phyloP scores from a whole-genome alignment of 2,329 filamentous ascomycete species.

The Calonectria montana region DNA sequence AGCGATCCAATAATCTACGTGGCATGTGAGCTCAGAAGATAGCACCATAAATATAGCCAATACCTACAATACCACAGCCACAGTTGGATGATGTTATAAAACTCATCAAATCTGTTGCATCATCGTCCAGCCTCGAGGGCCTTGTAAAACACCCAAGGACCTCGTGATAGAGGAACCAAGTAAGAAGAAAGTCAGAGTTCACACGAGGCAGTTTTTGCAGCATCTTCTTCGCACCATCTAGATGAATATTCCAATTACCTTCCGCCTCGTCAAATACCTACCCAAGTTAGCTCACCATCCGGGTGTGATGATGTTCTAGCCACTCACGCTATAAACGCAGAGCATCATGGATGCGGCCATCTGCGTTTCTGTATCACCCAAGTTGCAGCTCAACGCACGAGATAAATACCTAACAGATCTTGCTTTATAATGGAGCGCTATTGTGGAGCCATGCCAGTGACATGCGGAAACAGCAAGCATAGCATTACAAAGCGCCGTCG shows the following conservation, averaged over 20 bases:
- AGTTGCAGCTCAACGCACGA: constrained; percentile 48
- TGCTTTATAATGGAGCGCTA: constrained; percentile 56
- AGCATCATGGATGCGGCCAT: constrained; percentile 63
- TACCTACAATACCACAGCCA: constrained; percentile 23
- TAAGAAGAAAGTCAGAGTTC: constrained; percentile 53
- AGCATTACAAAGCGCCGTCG: constrained; percentile 54
- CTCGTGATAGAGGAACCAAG: constrained; percentile 61
- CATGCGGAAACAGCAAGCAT: constrained; percentile 58
- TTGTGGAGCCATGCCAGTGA: constrained; percentile 52
- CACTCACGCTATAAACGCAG: constrained; percentile 59
- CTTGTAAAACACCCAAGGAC: constrained; percentile 58
- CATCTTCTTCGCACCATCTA: constrained; percentile 56
- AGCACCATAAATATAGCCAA: neutral
- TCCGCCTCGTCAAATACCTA: constrained; percentile 62
- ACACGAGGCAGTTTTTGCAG: constrained; percentile 38
- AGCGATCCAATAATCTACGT: constrained; percentile 59
- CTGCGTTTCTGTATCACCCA: constrained; percentile 48
- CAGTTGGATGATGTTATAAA: constrained; percentile 12
- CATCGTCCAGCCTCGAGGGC: constrained; percentile 32
- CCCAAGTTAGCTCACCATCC: neutral
- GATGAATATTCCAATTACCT: constrained; percentile 58
- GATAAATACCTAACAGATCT: constrained; percentile 54
- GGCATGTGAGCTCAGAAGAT: neutral
- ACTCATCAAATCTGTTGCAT: constrained; percentile 15
- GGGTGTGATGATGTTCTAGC: too few species aligned